Conservation (phyloP, 306 rosid genomes). For the Luffa acutangula region DNA sequence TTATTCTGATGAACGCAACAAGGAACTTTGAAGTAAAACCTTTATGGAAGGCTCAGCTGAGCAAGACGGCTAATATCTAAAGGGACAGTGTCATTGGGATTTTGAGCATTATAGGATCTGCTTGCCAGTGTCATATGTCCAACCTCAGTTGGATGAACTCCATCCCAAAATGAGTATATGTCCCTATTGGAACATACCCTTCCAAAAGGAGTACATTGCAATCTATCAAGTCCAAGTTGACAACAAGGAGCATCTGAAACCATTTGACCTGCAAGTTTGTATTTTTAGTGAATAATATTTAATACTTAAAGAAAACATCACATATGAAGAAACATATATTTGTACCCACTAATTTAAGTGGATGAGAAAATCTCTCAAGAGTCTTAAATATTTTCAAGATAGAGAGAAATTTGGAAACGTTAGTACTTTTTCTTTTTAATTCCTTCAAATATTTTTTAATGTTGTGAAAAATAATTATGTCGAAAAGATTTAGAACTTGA, state of each 20-base stretch:
- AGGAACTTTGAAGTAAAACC: background rate
- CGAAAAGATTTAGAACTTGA: too few species aligned
- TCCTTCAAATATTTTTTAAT: too few species aligned
- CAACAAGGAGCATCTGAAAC: background rate
- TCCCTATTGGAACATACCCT: slow-evolving; percentile 1
- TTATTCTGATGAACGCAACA: too few species aligned
- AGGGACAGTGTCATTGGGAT: slow-evolving; percentile 4
- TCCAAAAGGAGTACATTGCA: background rate
- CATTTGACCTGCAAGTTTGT: background rate
- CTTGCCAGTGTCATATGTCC: background rate
- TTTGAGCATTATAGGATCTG: slow-evolving; percentile 8
- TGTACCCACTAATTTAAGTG: too few species aligned
- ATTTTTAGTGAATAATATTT: background rate
- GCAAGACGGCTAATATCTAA: background rate
- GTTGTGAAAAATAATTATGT: too few species aligned
- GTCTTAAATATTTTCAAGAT: too few species aligned
- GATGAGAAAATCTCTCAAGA: too few species aligned
- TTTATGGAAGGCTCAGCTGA: background rate
- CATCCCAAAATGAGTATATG: background rate
- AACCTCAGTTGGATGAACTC: slow-evolving; percentile 12
- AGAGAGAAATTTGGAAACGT: too few species aligned
- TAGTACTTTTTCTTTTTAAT: too few species aligned
- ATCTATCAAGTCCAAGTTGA: background rate
- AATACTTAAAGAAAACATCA: too few species aligned
- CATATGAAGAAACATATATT: too few species aligned